phyloP scores from a whole-genome alignment of 2,329 filamentous ascomycete species.

The Penicillium crustosum region DNA sequence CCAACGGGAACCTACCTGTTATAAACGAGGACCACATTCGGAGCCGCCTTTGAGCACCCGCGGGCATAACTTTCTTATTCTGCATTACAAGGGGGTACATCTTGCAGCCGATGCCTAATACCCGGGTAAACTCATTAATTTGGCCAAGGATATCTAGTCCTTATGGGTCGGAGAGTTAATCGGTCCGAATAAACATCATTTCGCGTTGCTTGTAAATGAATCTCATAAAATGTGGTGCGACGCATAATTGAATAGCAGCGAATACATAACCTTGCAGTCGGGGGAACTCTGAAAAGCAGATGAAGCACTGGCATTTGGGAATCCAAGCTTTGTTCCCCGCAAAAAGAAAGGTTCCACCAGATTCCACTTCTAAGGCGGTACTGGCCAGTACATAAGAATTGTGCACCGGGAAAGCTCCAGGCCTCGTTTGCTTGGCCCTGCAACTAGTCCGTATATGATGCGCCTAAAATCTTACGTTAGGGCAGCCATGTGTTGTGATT shows the following conservation, averaged over 20 bases:
- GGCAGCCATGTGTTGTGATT: not conserved
- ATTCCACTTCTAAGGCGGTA: not conserved
- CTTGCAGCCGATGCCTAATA: not conserved
- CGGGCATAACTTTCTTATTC: not conserved
- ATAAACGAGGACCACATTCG: not conserved
- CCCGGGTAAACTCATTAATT: not conserved
- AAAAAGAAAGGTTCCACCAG: not conserved
- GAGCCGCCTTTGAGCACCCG: not conserved
- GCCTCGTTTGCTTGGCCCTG: not conserved
- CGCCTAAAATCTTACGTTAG: not conserved
- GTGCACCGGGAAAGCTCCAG: not conserved
- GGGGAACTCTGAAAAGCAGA: not conserved
- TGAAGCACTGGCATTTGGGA: not conserved
- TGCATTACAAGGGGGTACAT: not conserved
- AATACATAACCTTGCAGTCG: not conserved
- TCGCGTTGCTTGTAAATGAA: too few relatives aligned
- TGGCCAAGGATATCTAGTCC: not conserved
- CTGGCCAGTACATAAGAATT: not conserved
- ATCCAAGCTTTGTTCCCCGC: not conserved
- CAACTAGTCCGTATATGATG: not conserved
- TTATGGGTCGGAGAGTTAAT: not conserved
- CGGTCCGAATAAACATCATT: not conserved
- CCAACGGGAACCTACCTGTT: not conserved
- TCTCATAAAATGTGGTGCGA: too few relatives aligned
- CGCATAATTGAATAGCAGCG: not conserved